These are phyloP conservation scores for Citrullus amarus DNA, from an alignment of 306 rosid species.

Conservation along the genomic window DNA sequence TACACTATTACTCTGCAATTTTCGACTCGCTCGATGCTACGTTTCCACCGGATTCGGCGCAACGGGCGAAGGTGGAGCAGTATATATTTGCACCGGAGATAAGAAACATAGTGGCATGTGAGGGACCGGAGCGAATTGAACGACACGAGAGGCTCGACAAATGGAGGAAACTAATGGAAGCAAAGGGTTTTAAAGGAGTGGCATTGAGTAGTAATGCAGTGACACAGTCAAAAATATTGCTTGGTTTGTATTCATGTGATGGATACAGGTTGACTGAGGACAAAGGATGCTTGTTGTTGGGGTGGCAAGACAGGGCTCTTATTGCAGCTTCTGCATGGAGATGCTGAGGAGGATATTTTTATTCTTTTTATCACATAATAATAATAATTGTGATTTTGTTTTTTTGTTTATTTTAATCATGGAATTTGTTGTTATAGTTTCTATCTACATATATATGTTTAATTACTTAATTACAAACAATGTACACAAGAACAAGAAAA, in stretches of 20 bases:
- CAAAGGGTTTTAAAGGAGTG: constrained; percentile 70
- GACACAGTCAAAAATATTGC: constrained; percentile 72
- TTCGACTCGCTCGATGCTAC: constrained; percentile 86
- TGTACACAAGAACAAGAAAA: constrained; percentile 3
- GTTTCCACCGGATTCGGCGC: constrained; percentile 61
- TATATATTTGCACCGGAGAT: constrained; percentile 84
- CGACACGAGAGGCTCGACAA: constrained; percentile 84
- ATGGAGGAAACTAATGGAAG: constrained; percentile 88
- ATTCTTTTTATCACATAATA: neutral
- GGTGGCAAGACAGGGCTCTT: constrained; percentile 74
- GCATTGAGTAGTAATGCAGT: constrained; percentile 73
- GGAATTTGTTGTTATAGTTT: constrained; percentile 1
- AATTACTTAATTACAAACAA: neutral
- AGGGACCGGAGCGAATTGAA: constrained; percentile 59
- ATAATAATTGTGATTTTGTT: neutral
- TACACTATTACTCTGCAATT: constrained; percentile 75
- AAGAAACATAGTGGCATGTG: constrained; percentile 70
- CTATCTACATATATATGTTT: neutral
- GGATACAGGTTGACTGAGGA: constrained; percentile 78
- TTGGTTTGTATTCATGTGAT: constrained; percentile 72
- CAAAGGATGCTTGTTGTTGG: constrained; percentile 72
- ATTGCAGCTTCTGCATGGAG: constrained; percentile 95
- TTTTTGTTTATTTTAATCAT: neutral
- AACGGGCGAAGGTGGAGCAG: constrained; percentile 90
- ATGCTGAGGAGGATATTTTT: constrained; percentile 23